phyloP scores from a whole-genome alignment of 768 basidiomycete species.

The Panaeolus papilionaceus region DNA sequence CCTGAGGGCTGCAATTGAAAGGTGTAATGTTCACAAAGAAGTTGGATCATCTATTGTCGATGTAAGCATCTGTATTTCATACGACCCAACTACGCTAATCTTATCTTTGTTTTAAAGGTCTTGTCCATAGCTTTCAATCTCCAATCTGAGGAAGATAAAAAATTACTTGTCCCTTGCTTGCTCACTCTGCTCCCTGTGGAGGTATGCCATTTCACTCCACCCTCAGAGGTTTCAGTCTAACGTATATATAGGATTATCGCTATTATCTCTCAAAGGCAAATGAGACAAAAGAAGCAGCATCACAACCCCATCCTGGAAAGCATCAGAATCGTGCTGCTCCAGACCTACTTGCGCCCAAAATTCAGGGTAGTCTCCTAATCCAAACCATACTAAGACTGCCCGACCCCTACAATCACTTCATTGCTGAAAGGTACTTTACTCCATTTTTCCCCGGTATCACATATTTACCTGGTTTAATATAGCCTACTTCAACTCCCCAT shows the following conservation, averaged over 20 bases:
- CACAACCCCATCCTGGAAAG: conserved; percentile 26
- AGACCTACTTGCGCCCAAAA: conserved; percentile 65
- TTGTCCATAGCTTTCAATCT: conserved; percentile 66
- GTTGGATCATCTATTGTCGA: conserved; percentile 58
- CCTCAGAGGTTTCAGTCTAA: conserved; percentile 4
- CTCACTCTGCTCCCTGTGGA: conserved; percentile 57
- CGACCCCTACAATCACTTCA: conserved; percentile 67
- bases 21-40: conserved; percentile 55
- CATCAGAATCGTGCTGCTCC: conserved; percentile 24
- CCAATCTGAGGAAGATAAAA: conserved; percentile 49
- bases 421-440: conserved; percentile 68
- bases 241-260: conserved; percentile 34
- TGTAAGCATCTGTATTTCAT: conserved; percentile 45
- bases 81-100: not conserved
- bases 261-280: conserved; percentile 21
- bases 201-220: conserved; percentile 40
- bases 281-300: conserved; percentile 19
- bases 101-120: conserved; percentile 41
- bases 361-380: conserved; percentile 85
- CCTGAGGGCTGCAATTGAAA: conserved; percentile 75
- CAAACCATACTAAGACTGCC: conserved; percentile 81
- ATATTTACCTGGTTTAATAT: conserved; percentile 17
- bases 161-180: conserved; percentile 69
- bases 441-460: not conserved
- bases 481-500: conserved; percentile 67